Evolutionary conservation across 169 alveolate genomes (phyloP).

Genomic region (Cryptosporidium parvum): DNA sequence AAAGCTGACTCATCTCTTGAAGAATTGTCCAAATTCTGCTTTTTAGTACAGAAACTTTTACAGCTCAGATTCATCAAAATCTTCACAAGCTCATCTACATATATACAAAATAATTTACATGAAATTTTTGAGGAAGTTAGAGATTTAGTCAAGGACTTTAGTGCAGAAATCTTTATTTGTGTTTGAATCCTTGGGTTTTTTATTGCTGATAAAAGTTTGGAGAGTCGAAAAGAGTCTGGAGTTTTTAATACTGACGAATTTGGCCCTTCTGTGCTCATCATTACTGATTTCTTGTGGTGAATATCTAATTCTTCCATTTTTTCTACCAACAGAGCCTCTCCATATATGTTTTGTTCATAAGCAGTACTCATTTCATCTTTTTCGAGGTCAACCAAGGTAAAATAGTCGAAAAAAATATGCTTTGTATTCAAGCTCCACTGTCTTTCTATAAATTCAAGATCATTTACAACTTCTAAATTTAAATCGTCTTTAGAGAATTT

Average conservation of each 20-base stretch:
- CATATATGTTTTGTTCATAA: background rate
- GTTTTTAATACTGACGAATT: constrained; percentile 33
- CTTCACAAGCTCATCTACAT: constrained; percentile 46
- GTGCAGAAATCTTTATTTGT: constrained; percentile 52
- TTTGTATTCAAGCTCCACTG: constrained; percentile 28
- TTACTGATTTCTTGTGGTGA: background rate
- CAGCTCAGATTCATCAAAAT: constrained; percentile 9
- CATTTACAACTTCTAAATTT: constrained; percentile 14
- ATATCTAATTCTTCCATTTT: background rate
- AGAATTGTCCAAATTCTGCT: background rate
- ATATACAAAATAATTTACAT: constrained; percentile 7
- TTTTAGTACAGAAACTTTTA: background rate
- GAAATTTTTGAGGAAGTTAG: constrained; percentile 56
- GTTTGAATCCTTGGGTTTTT: constrained; percentile 65
- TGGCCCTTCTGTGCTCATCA: background rate
- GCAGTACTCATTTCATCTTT: background rate
- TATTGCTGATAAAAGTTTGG: constrained; percentile 29
- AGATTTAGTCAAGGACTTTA: constrained; percentile 1
- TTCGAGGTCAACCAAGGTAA: constrained; percentile 8
- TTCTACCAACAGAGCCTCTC: background rate
- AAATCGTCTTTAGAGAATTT: constrained; percentile 34
- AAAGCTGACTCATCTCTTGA: constrained; percentile 1
- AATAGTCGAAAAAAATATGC: constrained; percentile 10
- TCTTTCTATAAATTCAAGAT: constrained; percentile 26
- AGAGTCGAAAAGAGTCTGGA: constrained; percentile 58